phyloP scores from a whole-genome alignment of 495 filamentous ascomycete species.

The Neurospora sp. region DNA sequence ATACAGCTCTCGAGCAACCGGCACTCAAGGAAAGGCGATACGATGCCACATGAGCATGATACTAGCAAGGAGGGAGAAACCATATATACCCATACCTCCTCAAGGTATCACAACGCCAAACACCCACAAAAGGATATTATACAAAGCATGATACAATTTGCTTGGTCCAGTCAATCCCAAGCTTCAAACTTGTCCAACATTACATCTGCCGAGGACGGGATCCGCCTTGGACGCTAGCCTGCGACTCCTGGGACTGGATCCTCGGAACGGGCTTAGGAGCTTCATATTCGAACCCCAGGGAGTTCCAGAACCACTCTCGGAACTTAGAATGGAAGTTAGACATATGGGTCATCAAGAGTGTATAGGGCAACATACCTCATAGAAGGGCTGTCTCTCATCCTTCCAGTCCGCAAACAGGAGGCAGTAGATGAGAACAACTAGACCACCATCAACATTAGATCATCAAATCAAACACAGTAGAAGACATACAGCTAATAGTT shows the following conservation, averaged over 20 bases:
- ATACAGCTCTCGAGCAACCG: neutral
- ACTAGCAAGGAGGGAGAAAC: neutral
- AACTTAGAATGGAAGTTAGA: conserved; percentile 9
- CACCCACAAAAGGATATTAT: neutral
- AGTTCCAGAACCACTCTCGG: conserved; percentile 13
- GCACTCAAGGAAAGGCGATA: neutral
- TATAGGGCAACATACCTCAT: conserved; percentile 34
- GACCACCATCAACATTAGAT: too few relatives aligned
- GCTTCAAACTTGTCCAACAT: neutral
- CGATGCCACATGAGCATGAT: neutral
- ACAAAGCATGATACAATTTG: neutral
- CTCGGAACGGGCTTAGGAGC: neutral
- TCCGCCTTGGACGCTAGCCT: neutral
- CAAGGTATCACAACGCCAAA: neutral
- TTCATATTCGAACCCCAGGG: conserved; percentile 13
- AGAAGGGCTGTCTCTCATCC: conserved; percentile 50
- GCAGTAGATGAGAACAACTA: conserved; percentile 61
- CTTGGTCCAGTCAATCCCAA: neutral
- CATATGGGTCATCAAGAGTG: neutral
- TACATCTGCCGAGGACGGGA: neutral
- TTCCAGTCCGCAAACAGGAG: conserved; percentile 74
- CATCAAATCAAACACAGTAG: too few relatives aligned
- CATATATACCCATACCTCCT: neutral
- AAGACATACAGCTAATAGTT: conserved; percentile 59
- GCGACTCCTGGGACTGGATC: neutral